Base-by-base conservation (phyloP, 257 asterid genomes). In the Solanum raphanifolium region DNA sequence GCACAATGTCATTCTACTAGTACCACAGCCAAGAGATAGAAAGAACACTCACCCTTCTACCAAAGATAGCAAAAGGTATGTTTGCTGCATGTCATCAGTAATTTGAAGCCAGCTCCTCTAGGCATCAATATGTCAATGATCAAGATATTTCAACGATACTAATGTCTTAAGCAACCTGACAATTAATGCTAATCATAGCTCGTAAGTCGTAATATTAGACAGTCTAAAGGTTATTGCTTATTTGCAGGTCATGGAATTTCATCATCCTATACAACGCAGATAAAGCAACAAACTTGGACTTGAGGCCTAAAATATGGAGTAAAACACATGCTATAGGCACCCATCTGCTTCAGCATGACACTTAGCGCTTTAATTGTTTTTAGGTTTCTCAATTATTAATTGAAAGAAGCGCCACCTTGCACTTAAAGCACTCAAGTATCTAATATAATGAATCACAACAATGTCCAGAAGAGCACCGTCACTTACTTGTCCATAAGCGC, bases 401-500 rank as follows among this genome's bases (percentile, higher is more conserved):
- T 43, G 38, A 81, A 81, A 43, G 36, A 81, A 46, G 85, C 0
- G 5, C 18, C 27, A 46, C 68, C 36, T 29, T 9, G 86, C 31
- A 82, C 71, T 82, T 48, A 82, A 82, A 82, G 46, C 86, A 31
- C 31, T 31, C 69, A 82, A 31, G 16, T 20, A 82, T 48, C 71
- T 31, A 48, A 52, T 31, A 31, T 31, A 31, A 52, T 20, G 86
- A 52, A 48, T 6, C 71, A 82, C 43, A 82, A 5, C 43, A 48
- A 48, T 48, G 43, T 48, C 31, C 18, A 52, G 71, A 82, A 48
- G 43, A 82, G 46, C 31, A 48, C 60, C 87, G 69, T n/a, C 82
- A 92, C 98, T 90, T 93, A 95, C 99, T 92, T 91, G 99, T 82
- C 99, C 99, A 92, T 91, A 96, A 89, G 90, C 86, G 86, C 95